Evolutionary conservation across 306 rosid species (phyloP), one percentile per base, ranked within the genome.

Genomic region (Fragaria iinumae): DNA sequence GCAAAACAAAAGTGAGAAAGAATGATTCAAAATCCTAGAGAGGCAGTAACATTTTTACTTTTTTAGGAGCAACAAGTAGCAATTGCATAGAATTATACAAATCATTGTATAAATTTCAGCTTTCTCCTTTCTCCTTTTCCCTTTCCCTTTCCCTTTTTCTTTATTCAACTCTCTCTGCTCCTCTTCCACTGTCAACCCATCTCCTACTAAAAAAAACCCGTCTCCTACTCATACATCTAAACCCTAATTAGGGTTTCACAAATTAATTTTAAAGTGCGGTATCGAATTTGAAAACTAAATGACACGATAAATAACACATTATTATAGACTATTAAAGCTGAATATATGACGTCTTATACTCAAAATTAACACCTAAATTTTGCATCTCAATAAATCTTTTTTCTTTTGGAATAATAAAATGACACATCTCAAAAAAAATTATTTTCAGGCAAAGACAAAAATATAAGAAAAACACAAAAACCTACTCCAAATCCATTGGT

Each of bases 91-190:
- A 60, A 60, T 4, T 60, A 60, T 11, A 1, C 66, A 25, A 25
- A 60, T 25, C 66, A 60, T 60, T 60, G 38, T 4, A 13, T n/a
- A 6, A 12, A 2, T 68, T 63, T 52, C 5, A 8, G 10, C 73
- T 64, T 47, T 16, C 41, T 69, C 71, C 57, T 45, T 27, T 27
- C 27, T 27, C 27, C 27, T 27, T 60, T 23, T 57, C n/a, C 6
- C 57, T 38, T 36, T 4, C 39, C 44, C 65, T 64, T 29, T 67
- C 18, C 32, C 10, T 21, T 59, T 60, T 11, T n/a, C 34, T 74
- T 70, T 57, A 53, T 43, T 74, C 77, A 34, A 62, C 36, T 21
- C 70, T 13, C 53, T 39, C 53, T 17, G n/a, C 53, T 18, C 41
- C 8, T 29, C 53, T 39, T 27, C 45, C 53, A 67, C 27, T 25